phyloP scores from a whole-genome alignment of 495 filamentous ascomycete genomes.

The Tuber aestivum region DNA sequence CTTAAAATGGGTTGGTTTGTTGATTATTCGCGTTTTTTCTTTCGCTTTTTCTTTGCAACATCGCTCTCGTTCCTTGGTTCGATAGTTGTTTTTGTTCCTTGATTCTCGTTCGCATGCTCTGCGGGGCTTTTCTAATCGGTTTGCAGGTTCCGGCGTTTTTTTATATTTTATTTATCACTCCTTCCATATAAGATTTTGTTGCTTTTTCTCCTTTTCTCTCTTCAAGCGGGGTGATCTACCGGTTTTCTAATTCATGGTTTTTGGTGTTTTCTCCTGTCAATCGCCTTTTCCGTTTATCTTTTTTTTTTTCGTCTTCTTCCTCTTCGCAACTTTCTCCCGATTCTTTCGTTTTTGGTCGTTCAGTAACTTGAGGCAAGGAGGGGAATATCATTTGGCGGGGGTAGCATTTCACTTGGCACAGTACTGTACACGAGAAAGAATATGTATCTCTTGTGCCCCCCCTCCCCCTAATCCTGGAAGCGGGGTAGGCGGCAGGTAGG shows the following conservation, averaged over 20 bases:
- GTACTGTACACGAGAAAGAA: not conserved
- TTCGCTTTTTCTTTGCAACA: not conserved
- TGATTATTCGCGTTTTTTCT: not conserved
- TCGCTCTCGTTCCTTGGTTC: not conserved
- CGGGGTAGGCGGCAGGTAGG: not conserved
- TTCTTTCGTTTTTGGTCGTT: not conserved
- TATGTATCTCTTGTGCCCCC: not conserved
- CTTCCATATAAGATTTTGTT: not conserved
- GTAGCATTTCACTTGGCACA: not conserved
- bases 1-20: constrained; percentile 4
- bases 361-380: not conserved
- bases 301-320: not conserved
- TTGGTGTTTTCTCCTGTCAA: not conserved
- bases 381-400: not conserved
- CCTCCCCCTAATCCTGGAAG: not conserved
- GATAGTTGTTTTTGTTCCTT: not conserved
- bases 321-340: not conserved
- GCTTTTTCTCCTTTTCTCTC: not conserved
- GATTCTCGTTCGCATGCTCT: not conserved
- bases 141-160: constrained; percentile 1
- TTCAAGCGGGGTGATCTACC: not conserved
- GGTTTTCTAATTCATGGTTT: not conserved
- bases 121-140: not conserved
- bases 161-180: not conserved
- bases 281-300: not conserved